Evolutionary conservation across 2,329 filamentous ascomycete genomes (phyloP).

Genomic region (Pseudophaeomoniella oleicola): DNA sequence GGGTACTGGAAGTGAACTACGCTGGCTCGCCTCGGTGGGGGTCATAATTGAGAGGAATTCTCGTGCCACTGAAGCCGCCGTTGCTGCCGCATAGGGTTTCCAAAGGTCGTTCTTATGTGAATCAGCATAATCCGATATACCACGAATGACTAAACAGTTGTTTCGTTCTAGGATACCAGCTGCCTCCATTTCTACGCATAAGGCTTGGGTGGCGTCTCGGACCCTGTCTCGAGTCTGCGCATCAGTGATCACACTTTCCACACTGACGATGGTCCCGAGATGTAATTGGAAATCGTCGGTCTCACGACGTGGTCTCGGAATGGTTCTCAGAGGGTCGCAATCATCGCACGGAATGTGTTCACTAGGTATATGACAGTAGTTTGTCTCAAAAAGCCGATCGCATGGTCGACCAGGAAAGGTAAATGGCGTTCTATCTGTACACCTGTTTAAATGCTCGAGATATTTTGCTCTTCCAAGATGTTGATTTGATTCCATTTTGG

Average conservation of each 20-base stretch:
- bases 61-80: slow-evolving; percentile 4
- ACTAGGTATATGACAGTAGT: not conserved
- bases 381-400: not conserved
- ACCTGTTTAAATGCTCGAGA: not conserved
- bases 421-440: not conserved
- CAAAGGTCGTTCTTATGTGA: slow-evolving; percentile 8
- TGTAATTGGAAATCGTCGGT: slow-evolving; percentile 1
- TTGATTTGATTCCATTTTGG: slow-evolving; percentile 1
- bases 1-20: not conserved
- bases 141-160: slow-evolving; percentile 5
- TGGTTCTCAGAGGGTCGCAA: not conserved
- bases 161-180: slow-evolving; percentile 4
- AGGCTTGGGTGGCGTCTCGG: slow-evolving; percentile 3
- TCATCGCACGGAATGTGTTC: not conserved
- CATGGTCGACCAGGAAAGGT: not conserved
- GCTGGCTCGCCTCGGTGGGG: not conserved
- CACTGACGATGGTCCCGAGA: slow-evolving; percentile 1
- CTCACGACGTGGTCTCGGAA: not conserved
- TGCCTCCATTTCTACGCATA: slow-evolving; percentile 7
- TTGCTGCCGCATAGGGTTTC: slow-evolving; percentile 5
- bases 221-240: slow-evolving; percentile 1
- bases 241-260: not conserved
- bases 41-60: slow-evolving; percentile 3
- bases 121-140: slow-evolving; percentile 8
- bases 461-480: not conserved